Base-by-base conservation (phyloP, 352 stramenopile genomes). In the Phytophthora ohioensis region DNA sequence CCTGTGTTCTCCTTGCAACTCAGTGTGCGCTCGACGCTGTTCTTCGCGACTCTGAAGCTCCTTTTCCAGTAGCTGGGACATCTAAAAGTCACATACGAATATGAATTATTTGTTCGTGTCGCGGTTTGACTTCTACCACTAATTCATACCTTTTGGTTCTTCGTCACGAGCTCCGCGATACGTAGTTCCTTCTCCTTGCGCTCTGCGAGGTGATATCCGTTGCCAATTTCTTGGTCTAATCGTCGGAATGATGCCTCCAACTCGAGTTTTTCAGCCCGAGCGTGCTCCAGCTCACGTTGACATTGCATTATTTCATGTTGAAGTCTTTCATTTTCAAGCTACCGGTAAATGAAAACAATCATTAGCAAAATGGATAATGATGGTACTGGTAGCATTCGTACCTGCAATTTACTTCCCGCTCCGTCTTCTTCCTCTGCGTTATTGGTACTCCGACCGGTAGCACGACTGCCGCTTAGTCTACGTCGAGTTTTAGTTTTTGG, bases 111-210 rank as follows among this genome's bases (percentile, higher is more conserved):
- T 46, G 51, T 43, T 43, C 45, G 32, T 34, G 2, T n/a, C 3
- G 10, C 13, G 5, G 7, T 21, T 55, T 35, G 39, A 45, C 39
- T 3, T 9, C 1, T n/a, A n/a, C 39, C 12, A 6, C 9, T 12
- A 45, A 12, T 30, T 5, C 17, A 12, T 32, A 88, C 80, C 69
- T 84, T 88, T 69, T 83, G 74, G 30, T 89, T 91, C 58, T 91
- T 91, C 3, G 75, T 70, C 21, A 88, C 43, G 21, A 91, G 64
- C 51, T 91, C 83, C 1, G 75, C 71, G 60, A 91, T 91, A 42
- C 76, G 76, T 36, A 89, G 56, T 39, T 91, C 83, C 32, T 91
- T 91, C 56, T 91, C 79, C 49, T 86, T 87, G 12, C 82, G 73
- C 68, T 91, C 82, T 4, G 57, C 54, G 34, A 91, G 75, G 35